Evolutionary conservation across 2,329 filamentous ascomycete genomes (phyloP), one percentile per base, ranked within the genome.

Genomic region (Clarireedia sp.): DNA sequence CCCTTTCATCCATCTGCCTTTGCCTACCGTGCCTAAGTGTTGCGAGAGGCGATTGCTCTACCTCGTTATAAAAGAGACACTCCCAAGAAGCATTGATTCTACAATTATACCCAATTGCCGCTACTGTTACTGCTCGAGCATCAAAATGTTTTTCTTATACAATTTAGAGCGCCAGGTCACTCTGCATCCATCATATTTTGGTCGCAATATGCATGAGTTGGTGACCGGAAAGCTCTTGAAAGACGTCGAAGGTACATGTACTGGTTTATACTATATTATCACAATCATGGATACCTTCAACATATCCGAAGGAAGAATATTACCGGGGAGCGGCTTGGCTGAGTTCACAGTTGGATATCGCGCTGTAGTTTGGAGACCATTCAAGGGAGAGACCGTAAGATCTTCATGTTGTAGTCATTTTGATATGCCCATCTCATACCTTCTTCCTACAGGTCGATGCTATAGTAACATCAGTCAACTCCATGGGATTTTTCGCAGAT

Each of bases 221-320:
- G 88, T 99, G 41, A 92, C 88, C 51, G 86, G 87, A 64, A 90
- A 92, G 72, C 83, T 99, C 26, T 81, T 96, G 62, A 86, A 89
- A 68, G 92, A 97, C 69, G 90, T 96, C 59, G 94, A 99, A 74
- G 94, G 94, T 23, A 92, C 89, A 43, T 96, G 91, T 72, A 94
- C 90, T 3, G 94, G 94, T 57, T 90, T 89, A 70, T 96, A 95
- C 77, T 97, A 94, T 73, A 95, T 99, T 69, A 94, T 99, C 66
- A 94, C 90, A 68, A 95, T 99, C 67, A 92, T 99, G 83, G 91
- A 96, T 72, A 89, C 91, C 48, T 91, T 95, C 67, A 89, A 96
- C 64, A 92, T 97, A 67, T 95, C 90, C 16, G 90, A 96, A 68
- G 91, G 91, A 12, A 86, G 90, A 64, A 92, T 99, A 59, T 81